These are phyloP conservation scores for Paramecium caudatum DNA, from an alignment of 73 alveolate genomes.

Conservation along the genomic window DNA sequence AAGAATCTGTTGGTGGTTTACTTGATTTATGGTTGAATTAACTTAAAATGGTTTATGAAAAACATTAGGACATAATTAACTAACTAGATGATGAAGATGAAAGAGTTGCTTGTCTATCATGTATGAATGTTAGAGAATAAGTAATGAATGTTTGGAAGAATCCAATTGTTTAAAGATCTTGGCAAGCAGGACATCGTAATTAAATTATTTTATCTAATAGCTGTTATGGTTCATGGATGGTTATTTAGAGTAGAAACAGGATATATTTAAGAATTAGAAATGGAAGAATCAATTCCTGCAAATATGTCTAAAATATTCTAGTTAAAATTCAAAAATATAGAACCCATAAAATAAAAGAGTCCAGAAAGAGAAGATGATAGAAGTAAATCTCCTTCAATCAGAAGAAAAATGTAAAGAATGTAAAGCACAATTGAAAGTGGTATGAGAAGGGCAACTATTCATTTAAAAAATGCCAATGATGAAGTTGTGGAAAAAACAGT, in stretches of 20 bases:
- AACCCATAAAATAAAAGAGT: background rate
- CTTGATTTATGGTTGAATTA: slow-evolving; percentile 54
- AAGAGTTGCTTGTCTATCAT: background rate
- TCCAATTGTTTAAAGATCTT: slow-evolving; percentile 55
- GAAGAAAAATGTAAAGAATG: slow-evolving; percentile 9
- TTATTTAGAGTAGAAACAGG: slow-evolving; percentile 50
- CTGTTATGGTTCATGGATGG: slow-evolving; percentile 71
- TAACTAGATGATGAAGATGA: background rate
- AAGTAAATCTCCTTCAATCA: slow-evolving; percentile 10
- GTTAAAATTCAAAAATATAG: background rate
- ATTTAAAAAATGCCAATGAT: background rate
- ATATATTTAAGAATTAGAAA: background rate
- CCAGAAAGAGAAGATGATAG: slow-evolving; percentile 1
- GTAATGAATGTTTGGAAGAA: slow-evolving; percentile 57
- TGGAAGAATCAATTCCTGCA: background rate
- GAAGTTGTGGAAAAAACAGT: background rate
- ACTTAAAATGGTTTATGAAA: background rate
- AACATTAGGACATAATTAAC: background rate
- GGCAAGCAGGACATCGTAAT: slow-evolving; percentile 57
- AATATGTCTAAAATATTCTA: background rate
- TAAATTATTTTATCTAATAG: background rate
- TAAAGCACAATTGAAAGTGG: background rate
- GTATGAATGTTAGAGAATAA: slow-evolving; percentile 59
- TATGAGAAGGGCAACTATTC: background rate
- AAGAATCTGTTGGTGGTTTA: slow-evolving; percentile 63